Evolutionary conservation across 2,329 filamentous ascomycete species (phyloP).

Genomic region (Dactylonectria macrodidyma): DNA sequence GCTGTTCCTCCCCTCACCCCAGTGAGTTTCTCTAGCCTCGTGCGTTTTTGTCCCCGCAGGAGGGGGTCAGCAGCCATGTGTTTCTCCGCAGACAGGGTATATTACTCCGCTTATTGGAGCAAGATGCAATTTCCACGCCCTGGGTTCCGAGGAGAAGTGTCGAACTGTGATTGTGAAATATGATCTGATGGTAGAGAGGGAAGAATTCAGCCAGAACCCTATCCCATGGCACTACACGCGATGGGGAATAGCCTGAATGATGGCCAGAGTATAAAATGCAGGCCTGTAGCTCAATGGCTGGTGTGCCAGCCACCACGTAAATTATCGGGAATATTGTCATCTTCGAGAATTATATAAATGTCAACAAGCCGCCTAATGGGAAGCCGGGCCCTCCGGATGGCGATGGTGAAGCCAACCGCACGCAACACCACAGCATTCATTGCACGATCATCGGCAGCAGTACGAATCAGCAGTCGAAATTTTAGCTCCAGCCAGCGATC

Average conservation of each 20-base stretch:
- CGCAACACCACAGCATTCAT: constrained; percentile 34
- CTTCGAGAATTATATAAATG: constrained; percentile 26
- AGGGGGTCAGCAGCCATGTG: constrained; percentile 32
- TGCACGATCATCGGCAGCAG: constrained; percentile 32
- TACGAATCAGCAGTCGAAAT: constrained; percentile 23
- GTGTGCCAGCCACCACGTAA: not conserved
- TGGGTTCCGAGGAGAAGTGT: constrained; percentile 18
- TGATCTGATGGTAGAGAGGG: constrained; percentile 6
- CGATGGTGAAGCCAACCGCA: constrained; percentile 24
- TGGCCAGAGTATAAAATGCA: constrained; percentile 26
- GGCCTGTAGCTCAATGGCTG: too few relatives aligned
- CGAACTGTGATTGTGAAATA: constrained; percentile 24
- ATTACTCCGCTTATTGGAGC: constrained; percentile 24
- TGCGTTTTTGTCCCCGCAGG: constrained; percentile 30
- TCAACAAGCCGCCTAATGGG: constrained; percentile 38
- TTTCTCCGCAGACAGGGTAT: constrained; percentile 35
- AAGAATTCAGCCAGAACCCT: constrained; percentile 1
- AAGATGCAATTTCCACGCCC: constrained; percentile 20
- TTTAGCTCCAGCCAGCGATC: constrained; percentile 37
- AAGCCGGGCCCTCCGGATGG: constrained; percentile 33
- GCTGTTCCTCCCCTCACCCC: not conserved
- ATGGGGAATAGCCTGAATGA: constrained; percentile 20
- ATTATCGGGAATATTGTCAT: not conserved
- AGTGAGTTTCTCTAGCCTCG: constrained; percentile 5
- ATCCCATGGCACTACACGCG: constrained; percentile 13